phyloP scores from a whole-genome alignment of 441 rosid species.

The Dalechampia spathulata region DNA sequence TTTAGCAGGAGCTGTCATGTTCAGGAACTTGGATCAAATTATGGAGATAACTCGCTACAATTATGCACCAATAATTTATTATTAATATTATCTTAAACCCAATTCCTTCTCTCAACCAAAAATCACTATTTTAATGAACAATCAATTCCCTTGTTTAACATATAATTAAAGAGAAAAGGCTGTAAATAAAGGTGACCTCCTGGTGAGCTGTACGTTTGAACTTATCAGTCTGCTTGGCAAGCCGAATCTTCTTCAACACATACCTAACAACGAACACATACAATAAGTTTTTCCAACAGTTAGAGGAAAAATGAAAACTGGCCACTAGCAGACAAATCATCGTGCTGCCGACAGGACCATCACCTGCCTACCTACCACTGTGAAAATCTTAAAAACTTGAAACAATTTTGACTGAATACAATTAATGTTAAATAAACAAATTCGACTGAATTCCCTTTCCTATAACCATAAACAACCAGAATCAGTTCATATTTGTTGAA shows the following conservation, averaged over 20 bases:
- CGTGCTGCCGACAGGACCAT: conserved; percentile 34
- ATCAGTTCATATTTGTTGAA: conserved; percentile 6
- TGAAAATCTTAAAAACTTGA: too few relatives aligned
- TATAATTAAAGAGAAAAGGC: too few relatives aligned
- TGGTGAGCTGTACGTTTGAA: conserved; percentile 76
- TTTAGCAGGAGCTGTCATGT: conserved; percentile 3
- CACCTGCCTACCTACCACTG: too few relatives aligned
- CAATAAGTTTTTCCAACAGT: background rate
- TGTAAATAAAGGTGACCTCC: conserved; percentile 66
- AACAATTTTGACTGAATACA: too few relatives aligned
- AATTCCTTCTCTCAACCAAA: background rate
- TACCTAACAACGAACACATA: conserved; percentile 47
- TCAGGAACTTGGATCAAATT: too few relatives aligned
- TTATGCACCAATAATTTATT: too few relatives aligned
- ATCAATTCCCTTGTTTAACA: background rate
- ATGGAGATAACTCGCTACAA: too few relatives aligned
- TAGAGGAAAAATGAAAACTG: conserved; percentile 19
- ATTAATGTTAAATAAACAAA: too few relatives aligned
- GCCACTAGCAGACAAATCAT: conserved; percentile 14
- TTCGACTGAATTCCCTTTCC: too few relatives aligned
- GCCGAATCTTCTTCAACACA: conserved; percentile 77
- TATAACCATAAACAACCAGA: background rate
- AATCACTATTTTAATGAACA: background rate
- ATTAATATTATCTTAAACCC: too few relatives aligned
- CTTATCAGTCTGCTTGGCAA: conserved; percentile 90